Percentiles rank a stretch among this genome's conserved stretches.
These are phyloP conservation scores for Dactylellina haptotyla DNA, from an alignment of 2,329 filamentous ascomycete genomes.

Conservation along the genomic window DNA sequence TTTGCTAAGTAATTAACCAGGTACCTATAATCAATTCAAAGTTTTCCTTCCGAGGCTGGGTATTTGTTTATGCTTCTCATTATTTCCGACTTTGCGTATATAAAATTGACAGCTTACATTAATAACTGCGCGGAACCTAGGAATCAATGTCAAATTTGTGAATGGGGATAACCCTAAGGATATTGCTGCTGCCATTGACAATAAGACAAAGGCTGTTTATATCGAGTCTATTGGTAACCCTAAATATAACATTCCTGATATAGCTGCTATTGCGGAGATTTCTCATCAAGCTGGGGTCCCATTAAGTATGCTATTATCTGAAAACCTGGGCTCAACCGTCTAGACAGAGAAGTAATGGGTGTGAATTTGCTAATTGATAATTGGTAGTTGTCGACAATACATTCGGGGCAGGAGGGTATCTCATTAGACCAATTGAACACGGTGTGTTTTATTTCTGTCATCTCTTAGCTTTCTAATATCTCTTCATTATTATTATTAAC, in stretches of 20 bases:
- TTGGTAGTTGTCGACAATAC: constrained; percentile 82
- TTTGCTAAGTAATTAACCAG: not conserved
- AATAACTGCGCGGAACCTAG: constrained; percentile 61
- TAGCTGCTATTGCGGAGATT: constrained; percentile 83
- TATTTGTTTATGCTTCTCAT: not conserved
- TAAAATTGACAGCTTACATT: too few species aligned
- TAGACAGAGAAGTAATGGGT: too few species aligned
- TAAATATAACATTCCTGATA: constrained; percentile 89
- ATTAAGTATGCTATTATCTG: constrained; percentile 59
- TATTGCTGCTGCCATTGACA: constrained; percentile 84
- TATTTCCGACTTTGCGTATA: not conserved
- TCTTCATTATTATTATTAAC: constrained; percentile 15
- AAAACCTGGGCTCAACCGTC: too few species aligned
- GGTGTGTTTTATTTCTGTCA: constrained; percentile 60
- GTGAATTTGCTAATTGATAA: too few species aligned
- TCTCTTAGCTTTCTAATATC: not conserved
- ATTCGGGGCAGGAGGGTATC: constrained; percentile 92
- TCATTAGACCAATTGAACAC: constrained; percentile 84
- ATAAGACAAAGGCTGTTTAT: constrained; percentile 91
- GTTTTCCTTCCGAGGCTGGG: constrained; percentile 81
- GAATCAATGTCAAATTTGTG: constrained; percentile 88
- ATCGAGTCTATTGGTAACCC: constrained; percentile 95
- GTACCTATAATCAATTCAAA: constrained; percentile 96
- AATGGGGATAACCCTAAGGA: constrained; percentile 81
- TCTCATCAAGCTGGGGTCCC: constrained; percentile 75